phyloP scores from a whole-genome alignment of 768 basidiomycete genomes.

The Thelephora ganbajun region DNA sequence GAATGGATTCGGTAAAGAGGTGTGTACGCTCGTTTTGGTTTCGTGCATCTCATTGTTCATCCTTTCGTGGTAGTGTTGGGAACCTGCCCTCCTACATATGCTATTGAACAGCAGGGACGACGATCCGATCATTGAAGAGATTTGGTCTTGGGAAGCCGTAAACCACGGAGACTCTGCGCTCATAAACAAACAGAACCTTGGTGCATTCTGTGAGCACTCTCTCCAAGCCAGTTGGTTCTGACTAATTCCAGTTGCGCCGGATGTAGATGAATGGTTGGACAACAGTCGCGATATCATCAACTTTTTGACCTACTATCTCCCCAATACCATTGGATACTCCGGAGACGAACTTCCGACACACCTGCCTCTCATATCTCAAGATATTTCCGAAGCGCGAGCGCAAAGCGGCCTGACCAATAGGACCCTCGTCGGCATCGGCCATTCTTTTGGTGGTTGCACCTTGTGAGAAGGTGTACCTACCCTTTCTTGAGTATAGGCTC shows the following conservation, averaged over 20 bases:
- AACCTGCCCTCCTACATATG: no score
- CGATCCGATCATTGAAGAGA: constrained; percentile 34
- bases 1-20: constrained; percentile 85
- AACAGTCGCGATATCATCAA: constrained; percentile 66
- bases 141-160: constrained; percentile 76
- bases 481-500: neutral
- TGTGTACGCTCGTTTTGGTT: constrained; percentile 14
- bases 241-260: no score
- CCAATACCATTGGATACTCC: constrained; percentile 17
- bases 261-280: constrained; percentile 64
- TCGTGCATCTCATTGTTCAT: constrained; percentile 6
- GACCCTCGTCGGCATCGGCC: constrained; percentile 58
- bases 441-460: constrained; percentile 75
- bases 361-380: constrained; percentile 32
- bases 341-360: constrained; percentile 30
- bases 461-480: constrained; percentile 30
- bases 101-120: neutral
- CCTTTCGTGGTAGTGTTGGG: no score
- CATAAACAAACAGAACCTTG: constrained; percentile 44
- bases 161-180: constrained; percentile 80
- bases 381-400: constrained; percentile 28
- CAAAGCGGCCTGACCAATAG: constrained; percentile 34
- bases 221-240: neutral
- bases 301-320: constrained; percentile 59
- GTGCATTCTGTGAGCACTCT: constrained; percentile 39